These are phyloP conservation scores for Naganishia friedmannii DNA, from an alignment of 768 basidiomycete species.

Conservation along the genomic window DNA sequence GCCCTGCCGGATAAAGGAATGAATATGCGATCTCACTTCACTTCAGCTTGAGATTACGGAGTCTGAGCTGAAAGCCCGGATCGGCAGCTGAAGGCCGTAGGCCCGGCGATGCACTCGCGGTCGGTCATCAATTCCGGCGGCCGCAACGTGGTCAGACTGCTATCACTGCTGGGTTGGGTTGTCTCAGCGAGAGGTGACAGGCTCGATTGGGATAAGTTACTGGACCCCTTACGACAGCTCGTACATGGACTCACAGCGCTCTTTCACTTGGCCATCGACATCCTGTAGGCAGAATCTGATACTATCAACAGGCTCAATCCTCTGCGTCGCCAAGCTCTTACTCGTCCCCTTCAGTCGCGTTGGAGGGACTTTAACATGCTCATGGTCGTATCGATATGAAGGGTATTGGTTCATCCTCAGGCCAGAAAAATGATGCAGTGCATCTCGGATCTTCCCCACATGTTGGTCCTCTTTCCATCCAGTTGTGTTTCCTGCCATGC, in stretches of 20 bases:
- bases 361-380: neutral
- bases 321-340: neutral
- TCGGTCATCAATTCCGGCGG: too few relatives aligned
- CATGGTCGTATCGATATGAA: constrained; percentile 4
- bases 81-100: neutral
- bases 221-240: too few relatives aligned
- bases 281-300: too few relatives aligned
- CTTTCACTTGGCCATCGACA: too few relatives aligned
- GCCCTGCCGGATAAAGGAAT: neutral
- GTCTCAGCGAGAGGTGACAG: too few relatives aligned
- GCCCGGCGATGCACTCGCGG: neutral
- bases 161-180: too few relatives aligned
- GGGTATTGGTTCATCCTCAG: neutral
- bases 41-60: neutral
- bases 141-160: too few relatives aligned
- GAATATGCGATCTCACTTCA: neutral
- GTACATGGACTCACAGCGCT: too few relatives aligned
- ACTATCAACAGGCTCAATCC: too few relatives aligned
- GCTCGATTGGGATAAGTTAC: too few relatives aligned
- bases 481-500: neutral
- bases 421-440: neutral
- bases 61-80: neutral
- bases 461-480: neutral
- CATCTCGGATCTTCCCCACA: neutral
- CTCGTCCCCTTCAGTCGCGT: neutral